These are phyloP conservation scores for Corniculantispora saksenae DNA, from an alignment of 2,329 filamentous ascomycete species.

Conservation along the genomic window DNA sequence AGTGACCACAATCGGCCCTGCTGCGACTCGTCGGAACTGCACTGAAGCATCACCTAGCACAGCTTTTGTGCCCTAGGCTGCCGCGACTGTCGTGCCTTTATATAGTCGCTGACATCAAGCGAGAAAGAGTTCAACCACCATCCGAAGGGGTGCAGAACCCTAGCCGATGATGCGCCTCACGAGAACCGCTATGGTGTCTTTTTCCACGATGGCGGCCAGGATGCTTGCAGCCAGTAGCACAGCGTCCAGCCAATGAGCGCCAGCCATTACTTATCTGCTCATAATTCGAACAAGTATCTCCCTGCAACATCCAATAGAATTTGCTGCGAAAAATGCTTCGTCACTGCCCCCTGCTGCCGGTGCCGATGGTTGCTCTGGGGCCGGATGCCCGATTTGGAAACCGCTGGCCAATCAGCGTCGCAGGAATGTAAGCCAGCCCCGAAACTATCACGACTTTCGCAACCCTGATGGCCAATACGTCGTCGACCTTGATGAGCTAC, in stretches of 20 bases:
- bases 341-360: not conserved
- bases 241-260: slow-evolving; percentile 1
- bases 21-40: no score
- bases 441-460: slow-evolving; percentile 18
- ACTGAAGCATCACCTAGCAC: not conserved
- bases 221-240: not conserved
- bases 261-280: slow-evolving; percentile 1
- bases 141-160: not conserved
- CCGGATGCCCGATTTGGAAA: slow-evolving; percentile 3
- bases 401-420: slow-evolving; percentile 1
- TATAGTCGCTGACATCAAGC: not conserved
- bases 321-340: not conserved
- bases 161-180: not conserved
- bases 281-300: not conserved
- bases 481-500: slow-evolving; percentile 17
- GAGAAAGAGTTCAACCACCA: not conserved
- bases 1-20: not conserved
- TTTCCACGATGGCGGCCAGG: not conserved
- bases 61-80: not conserved
- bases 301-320: not conserved
- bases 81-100: not conserved
- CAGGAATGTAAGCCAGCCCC: slow-evolving; percentile 12
- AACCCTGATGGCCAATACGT: slow-evolving; percentile 16
- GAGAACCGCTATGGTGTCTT: slow-evolving; percentile 17
- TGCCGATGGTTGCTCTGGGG: slow-evolving; percentile 5